Conservation (phyloP, 768 basidiomycete species). For the Zangia roseola region DNA sequence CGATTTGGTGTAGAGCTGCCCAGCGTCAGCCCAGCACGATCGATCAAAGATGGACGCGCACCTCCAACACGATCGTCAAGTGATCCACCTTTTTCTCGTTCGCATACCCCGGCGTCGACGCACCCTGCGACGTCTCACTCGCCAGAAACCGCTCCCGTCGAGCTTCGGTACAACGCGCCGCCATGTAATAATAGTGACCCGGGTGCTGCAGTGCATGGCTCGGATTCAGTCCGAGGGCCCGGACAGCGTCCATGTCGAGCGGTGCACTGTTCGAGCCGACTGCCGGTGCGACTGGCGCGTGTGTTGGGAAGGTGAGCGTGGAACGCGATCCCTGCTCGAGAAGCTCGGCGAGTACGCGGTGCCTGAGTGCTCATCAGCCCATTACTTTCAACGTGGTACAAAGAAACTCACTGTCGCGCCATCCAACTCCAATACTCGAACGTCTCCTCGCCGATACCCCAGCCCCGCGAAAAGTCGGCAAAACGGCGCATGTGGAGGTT, state of each 20-base stretch:
- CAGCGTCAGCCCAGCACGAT: background rate
- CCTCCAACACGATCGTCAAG: constrained; percentile 78
- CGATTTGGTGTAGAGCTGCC: constrained; percentile 86
- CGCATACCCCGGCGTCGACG: constrained; percentile 64
- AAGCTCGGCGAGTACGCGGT: constrained; percentile 88
- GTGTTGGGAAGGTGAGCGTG: constrained; percentile 59
- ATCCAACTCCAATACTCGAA: constrained; percentile 99
- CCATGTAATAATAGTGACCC: constrained; percentile 84
- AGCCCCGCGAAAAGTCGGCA: constrained; percentile 80
- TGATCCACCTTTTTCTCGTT: constrained; percentile 97
- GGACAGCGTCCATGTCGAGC: constrained; percentile 57
- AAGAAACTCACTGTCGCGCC: constrained; percentile 71
- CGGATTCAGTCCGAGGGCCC: constrained; percentile 72
- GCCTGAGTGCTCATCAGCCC: constrained; percentile 41
- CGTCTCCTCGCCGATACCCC: constrained; percentile 96
- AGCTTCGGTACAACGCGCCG: constrained; percentile 81
- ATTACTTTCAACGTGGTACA: background rate
- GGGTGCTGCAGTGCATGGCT: constrained; percentile 84
- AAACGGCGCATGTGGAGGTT: constrained; percentile 84
- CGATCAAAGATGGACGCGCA: constrained; percentile 21
- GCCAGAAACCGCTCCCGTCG: constrained; percentile 66
- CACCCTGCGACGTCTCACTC: constrained; percentile 44
- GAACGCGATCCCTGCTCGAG: constrained; percentile 77
- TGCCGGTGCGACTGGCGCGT: constrained; percentile 41
- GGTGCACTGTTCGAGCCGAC: constrained; percentile 18